Evolutionary conservation across 116 monocot genomes (phyloP).

Genomic region (Dioscorea cayenensis): DNA sequence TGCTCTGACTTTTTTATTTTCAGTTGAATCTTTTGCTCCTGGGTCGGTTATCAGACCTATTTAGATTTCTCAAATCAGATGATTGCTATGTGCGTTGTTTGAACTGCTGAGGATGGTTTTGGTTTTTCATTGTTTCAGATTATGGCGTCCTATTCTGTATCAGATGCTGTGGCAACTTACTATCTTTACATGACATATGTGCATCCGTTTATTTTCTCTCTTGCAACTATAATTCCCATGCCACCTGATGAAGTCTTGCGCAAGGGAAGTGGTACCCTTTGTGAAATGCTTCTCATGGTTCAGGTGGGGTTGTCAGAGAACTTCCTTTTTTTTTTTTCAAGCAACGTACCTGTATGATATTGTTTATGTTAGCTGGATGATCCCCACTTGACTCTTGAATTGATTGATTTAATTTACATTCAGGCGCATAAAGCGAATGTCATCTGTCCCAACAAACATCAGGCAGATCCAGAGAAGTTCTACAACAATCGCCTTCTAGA

Average conservation of each 20-base stretch:
- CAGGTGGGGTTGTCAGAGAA: conserved; percentile 44
- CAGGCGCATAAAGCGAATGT: conserved; percentile 94
- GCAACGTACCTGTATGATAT: background rate
- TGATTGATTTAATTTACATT: conserved; percentile 6
- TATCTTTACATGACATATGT: conserved; percentile 98
- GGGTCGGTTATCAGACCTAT: background rate
- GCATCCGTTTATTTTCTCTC: conserved; percentile 98
- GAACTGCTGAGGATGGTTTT: conserved; percentile 4
- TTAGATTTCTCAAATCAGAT: background rate
- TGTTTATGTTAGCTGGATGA: background rate
- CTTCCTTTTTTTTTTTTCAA: background rate
- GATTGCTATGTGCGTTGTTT: background rate
- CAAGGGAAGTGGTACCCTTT: conserved; percentile 99
- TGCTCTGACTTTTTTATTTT: too few relatives aligned
- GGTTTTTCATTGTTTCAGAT: conserved; percentile 39
- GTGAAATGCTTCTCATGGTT: conserved; percentile 99
- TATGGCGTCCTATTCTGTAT: conserved; percentile 99
- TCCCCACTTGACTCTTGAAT: background rate
- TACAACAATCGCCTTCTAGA: conserved; percentile 84
- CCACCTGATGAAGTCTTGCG: conserved; percentile 93
- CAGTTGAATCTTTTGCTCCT: too few relatives aligned
- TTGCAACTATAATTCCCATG: conserved; percentile 99
- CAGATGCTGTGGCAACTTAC: conserved; percentile 99
- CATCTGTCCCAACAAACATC: conserved; percentile 99
- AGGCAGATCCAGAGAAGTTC: conserved; percentile 82